Percentiles rank a stretch among this genome's conserved stretches.
phyloP scores from a whole-genome alignment of 768 basidiomycete genomes.

The Fomitopsis serialis region DNA sequence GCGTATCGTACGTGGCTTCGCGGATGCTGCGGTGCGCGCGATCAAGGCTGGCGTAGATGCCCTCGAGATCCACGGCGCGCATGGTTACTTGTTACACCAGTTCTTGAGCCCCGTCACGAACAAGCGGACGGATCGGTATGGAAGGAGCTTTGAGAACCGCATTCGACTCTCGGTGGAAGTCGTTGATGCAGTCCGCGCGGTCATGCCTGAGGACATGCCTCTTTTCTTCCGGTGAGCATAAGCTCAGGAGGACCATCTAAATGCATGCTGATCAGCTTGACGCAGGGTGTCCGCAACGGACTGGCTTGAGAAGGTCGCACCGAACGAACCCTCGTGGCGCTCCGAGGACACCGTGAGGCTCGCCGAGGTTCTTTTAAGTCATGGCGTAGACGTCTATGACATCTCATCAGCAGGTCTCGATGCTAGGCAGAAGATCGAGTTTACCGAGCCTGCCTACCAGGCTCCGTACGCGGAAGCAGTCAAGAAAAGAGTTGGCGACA shows the following conservation, averaged over 20 bases:
- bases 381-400: slow-evolving; percentile 74
- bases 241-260: neutral
- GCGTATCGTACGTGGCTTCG: slow-evolving; percentile 1
- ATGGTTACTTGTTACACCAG: slow-evolving; percentile 30
- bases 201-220: slow-evolving; percentile 59
- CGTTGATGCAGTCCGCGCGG: slow-evolving; percentile 54
- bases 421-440: slow-evolving; percentile 35
- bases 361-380: slow-evolving; percentile 49
- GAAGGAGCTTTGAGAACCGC: slow-evolving; percentile 43
- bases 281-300: slow-evolving; percentile 36
- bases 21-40: slow-evolving; percentile 26
- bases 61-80: slow-evolving; percentile 26
- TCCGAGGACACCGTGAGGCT: slow-evolving; percentile 61
- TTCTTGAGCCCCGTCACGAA: slow-evolving; percentile 33
- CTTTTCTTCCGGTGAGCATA: slow-evolving; percentile 61
- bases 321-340: slow-evolving; percentile 61
- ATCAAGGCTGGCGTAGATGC: slow-evolving; percentile 28
- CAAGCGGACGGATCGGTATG: slow-evolving; percentile 40
- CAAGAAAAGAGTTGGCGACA: slow-evolving; percentile 38
- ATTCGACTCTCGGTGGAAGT: slow-evolving; percentile 56
- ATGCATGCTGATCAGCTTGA: neutral
- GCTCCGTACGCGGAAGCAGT: slow-evolving; percentile 25
- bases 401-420: slow-evolving; percentile 39
- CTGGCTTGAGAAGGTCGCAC: slow-evolving; percentile 56
- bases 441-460: slow-evolving; percentile 26